A percentile compares a stretch with the other conserved stretches of the same genome.
Evolutionary conservation across 106 monocot genomes (phyloP).

Genomic region (Ottelia alismoides): DNA sequence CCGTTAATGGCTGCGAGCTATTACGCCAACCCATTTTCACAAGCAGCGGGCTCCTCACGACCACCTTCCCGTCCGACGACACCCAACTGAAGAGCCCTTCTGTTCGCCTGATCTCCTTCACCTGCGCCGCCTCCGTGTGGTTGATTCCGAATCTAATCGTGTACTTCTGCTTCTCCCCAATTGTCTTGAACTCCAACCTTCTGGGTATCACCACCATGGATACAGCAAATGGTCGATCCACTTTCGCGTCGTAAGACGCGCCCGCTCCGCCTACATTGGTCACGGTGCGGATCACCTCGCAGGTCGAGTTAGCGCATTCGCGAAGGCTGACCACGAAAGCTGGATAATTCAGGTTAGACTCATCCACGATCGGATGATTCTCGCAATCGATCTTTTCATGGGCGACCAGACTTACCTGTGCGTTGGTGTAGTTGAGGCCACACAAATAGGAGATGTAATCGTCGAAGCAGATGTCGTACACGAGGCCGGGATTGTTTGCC

Average conservation of each 20-base stretch:
- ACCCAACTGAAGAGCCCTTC: no score
- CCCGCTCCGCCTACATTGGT: conserved; percentile 1
- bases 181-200: neutral
- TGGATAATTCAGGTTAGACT: conserved; percentile 1
- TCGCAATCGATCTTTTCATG: neutral
- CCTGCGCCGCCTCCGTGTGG: no score
- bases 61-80: no score
- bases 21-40: no score
- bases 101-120: no score
- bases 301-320: neutral
- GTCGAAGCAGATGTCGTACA: conserved; percentile 10
- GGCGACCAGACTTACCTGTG: neutral
- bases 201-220: neutral
- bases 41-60: no score
- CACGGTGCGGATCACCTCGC: neutral
- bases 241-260: neutral
- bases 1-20: no score
- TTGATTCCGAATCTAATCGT: no score
- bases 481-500: conserved; percentile 23
- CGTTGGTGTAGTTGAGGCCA: conserved; percentile 2
- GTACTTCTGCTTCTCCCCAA: neutral
- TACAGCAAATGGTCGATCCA: neutral
- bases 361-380: neutral
- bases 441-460: conserved; percentile 19
- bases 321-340: neutral